phyloP scores from a whole-genome alignment of 345 rosid species.

The Toxicodendron radicans region DNA sequence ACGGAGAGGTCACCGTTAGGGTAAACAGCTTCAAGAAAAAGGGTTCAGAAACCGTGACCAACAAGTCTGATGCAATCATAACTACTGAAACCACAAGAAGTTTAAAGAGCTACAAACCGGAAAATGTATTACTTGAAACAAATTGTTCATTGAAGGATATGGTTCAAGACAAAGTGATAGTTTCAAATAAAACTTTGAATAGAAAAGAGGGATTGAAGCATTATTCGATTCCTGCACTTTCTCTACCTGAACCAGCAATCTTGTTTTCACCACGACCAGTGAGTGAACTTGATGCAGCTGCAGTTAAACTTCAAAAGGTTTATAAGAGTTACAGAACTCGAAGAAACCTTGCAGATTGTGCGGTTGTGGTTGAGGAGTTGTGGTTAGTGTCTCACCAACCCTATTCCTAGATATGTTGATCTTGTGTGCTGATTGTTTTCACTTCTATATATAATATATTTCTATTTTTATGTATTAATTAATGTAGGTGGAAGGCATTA shows the following conservation, averaged over 20 bases:
- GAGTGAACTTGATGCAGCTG: slow-evolving; percentile 82
- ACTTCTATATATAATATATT: not conserved
- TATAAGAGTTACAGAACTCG: slow-evolving; percentile 91
- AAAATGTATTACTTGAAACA: slow-evolving; percentile 28
- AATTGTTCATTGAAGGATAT: slow-evolving; percentile 36
- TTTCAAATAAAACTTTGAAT: not conserved
- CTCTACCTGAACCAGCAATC: slow-evolving; percentile 51
- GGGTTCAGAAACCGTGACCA: slow-evolving; percentile 35
- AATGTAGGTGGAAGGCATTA: slow-evolving; percentile 84
- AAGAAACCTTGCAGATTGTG: slow-evolving; percentile 94
- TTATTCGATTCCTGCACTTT: slow-evolving; percentile 34
- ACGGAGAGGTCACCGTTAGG: slow-evolving; percentile 22
- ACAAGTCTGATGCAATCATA: not conserved
- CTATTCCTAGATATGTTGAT: not conserved
- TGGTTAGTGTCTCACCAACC: slow-evolving; percentile 34
- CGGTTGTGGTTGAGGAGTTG: slow-evolving; percentile 82
- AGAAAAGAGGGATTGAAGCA: slow-evolving; percentile 15
- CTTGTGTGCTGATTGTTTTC: not conserved
- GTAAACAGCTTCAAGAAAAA: slow-evolving; percentile 35
- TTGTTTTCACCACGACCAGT: slow-evolving; percentile 68
- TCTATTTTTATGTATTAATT: not conserved
- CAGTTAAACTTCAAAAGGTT: slow-evolving; percentile 79
- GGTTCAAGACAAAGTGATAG: slow-evolving; percentile 23
- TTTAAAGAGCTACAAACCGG: slow-evolving; percentile 32
- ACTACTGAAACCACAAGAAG: slow-evolving; percentile 30